A percentile compares a stretch with the other conserved stretches of the same genome.
phyloP scores from a whole-genome alignment of 202 grass and related monocot genomes.

The Saccharum hybrid region DNA sequence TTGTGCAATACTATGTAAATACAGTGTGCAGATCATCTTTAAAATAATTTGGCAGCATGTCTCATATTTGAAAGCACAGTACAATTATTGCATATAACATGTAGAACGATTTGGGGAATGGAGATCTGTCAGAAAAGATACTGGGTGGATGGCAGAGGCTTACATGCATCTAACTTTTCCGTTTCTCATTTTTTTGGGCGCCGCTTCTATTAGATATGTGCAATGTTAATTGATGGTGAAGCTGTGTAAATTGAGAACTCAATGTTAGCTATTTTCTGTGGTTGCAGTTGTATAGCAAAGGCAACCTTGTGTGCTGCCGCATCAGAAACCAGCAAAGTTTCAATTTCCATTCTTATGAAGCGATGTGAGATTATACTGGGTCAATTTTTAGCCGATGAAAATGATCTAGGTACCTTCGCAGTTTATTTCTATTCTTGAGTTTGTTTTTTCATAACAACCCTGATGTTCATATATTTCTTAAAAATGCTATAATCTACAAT shows the following conservation, averaged over 20 bases:
- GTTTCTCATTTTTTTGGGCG: neutral
- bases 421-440: conserved; percentile 37
- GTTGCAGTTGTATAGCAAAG: conserved; percentile 64
- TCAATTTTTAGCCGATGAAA: conserved; percentile 93
- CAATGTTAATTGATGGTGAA: conserved; percentile 34
- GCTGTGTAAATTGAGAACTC: conserved; percentile 31
- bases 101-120: conserved; percentile 3
- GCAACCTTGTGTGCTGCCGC: conserved; percentile 49
- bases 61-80: conserved; percentile 16
- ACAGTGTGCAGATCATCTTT: conserved; percentile 19
- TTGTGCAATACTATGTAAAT: conserved; percentile 10
- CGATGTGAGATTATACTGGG: conserved; percentile 86
- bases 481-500: conserved; percentile 2
- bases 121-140: neutral
- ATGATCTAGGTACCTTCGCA: conserved; percentile 71
- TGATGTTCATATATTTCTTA: conserved; percentile 25
- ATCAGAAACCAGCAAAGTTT: conserved; percentile 79
- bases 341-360: conserved; percentile 81
- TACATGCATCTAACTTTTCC: conserved; percentile 3
- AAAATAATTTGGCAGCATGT: conserved; percentile 30
- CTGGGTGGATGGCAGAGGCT: neutral
- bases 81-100: conserved; percentile 2
- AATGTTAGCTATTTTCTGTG: conserved; percentile 36
- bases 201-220: neutral
- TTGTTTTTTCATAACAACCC: conserved; percentile 25